A percentile compares a stretch with the other conserved stretches of the same genome.
Evolutionary conservation across 257 asterid species (phyloP).

Genomic region (Solanum neorickii): DNA sequence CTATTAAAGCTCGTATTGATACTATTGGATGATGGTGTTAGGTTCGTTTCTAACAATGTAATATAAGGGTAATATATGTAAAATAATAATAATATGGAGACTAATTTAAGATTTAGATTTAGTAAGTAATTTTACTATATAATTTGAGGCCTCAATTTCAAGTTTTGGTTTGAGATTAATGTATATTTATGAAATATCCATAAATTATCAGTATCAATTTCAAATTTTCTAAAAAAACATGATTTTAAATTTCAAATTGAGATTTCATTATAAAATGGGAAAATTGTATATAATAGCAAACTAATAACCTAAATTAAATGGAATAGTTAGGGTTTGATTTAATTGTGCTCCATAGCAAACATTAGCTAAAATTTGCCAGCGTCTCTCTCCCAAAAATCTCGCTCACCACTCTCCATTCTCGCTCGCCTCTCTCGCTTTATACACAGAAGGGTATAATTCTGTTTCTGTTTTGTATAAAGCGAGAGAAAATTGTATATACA

Average conservation of each 20-base stretch:
- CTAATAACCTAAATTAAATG: no score
- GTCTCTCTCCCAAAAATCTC: no score
- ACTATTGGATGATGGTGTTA: not conserved
- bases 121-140: not conserved
- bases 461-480: no score
- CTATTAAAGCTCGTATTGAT: not conserved
- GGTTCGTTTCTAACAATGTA: not conserved
- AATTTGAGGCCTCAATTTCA: not conserved
- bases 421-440: no score
- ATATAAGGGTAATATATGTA: not conserved
- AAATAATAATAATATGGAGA: not conserved
- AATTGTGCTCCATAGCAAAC: no score
- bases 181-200: not conserved
- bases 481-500: no score
- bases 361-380: no score
- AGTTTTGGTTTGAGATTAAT: not conserved
- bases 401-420: no score
- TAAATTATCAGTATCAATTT: not conserved
- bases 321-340: no score
- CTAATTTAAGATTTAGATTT: not conserved
- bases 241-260: not conserved
- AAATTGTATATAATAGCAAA: no score
- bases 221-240: rapidly evolving
- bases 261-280: not conserved
- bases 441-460: no score